A percentile compares a stretch with the other conserved stretches of the same genome.
Evolutionary conservation across 805 yeast genomes (phyloP).

Genomic region (Candida gorgasii): DNA sequence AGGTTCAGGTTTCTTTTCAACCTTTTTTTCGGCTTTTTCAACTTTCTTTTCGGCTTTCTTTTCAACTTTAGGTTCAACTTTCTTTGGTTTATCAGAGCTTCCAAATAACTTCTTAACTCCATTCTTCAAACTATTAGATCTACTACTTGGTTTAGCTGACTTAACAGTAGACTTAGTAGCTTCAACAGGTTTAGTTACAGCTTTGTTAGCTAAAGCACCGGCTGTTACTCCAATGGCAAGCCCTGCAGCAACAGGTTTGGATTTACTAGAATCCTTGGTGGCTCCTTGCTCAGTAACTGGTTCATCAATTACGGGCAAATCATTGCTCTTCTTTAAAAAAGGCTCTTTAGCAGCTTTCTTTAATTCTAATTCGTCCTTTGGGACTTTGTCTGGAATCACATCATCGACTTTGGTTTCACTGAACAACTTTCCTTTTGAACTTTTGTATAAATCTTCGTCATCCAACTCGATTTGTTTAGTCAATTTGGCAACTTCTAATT

Average conservation of each 20-base stretch:
- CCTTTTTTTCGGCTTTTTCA: not conserved
- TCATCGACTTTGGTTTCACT: slow-evolving; percentile 13
- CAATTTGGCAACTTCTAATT: slow-evolving; percentile 32
- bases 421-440: slow-evolving; percentile 11
- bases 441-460: slow-evolving; percentile 25
- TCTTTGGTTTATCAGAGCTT: not conserved
- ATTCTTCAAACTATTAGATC: slow-evolving; percentile 16
- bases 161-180: slow-evolving; percentile 17
- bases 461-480: slow-evolving; percentile 34
- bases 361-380: slow-evolving; percentile 14
- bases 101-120: slow-evolving; percentile 13
- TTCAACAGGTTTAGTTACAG: slow-evolving; percentile 16
- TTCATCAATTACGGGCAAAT: slow-evolving; percentile 24
- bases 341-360: slow-evolving; percentile 11
- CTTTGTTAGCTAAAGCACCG: slow-evolving; percentile 16
- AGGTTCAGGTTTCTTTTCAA: not conserved
- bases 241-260: slow-evolving; percentile 5
- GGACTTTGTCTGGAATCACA: slow-evolving; percentile 16
- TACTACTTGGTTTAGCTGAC: slow-evolving; percentile 7
- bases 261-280: slow-evolving; percentile 14
- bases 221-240: slow-evolving; percentile 13
- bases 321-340: slow-evolving; percentile 34
- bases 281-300: slow-evolving; percentile 25
- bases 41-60: not conserved
- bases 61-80: not conserved